Conservation (phyloP, 2,329 filamentous ascomycete species). For the Coniella vitis region DNA sequence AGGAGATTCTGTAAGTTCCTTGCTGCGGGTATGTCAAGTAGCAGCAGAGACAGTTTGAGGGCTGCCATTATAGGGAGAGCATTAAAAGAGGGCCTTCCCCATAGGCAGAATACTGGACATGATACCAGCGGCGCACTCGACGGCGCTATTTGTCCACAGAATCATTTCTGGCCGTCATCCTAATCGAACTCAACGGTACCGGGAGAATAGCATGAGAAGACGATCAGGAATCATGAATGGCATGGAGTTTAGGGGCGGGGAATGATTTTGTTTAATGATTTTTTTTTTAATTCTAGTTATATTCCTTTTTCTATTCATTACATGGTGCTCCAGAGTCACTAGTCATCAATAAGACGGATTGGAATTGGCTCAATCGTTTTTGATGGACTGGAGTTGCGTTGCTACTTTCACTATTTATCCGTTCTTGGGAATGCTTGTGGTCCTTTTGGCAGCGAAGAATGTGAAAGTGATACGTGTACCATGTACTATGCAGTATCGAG, state of each 20-base stretch:
- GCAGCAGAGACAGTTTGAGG: not conserved
- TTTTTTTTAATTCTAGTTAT: not conserved
- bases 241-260: slow-evolving; percentile 12
- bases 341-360: too few relatives aligned
- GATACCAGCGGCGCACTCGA: not conserved
- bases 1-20: slow-evolving; percentile 61
- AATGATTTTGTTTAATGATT: not conserved
- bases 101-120: not conserved
- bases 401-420: too few relatives aligned
- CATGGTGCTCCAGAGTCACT: not conserved
- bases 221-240: slow-evolving; percentile 14
- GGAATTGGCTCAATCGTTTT: too few relatives aligned
- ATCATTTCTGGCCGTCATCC: slow-evolving; percentile 3
- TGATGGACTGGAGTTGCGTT: too few relatives aligned
- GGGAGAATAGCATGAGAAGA: slow-evolving; percentile 8
- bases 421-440: too few relatives aligned
- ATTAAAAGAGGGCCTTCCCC: not conserved
- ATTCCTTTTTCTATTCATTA: not conserved
- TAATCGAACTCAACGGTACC: not conserved
- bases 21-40: not conserved
- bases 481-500: too few relatives aligned
- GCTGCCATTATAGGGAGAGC: not conserved
- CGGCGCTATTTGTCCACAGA: not conserved
- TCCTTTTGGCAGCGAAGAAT: too few relatives aligned
- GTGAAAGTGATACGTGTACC: too few relatives aligned